These are phyloP conservation scores for Raphanus sativus DNA, from an alignment of 345 rosid genomes.

Conservation along the genomic window DNA sequence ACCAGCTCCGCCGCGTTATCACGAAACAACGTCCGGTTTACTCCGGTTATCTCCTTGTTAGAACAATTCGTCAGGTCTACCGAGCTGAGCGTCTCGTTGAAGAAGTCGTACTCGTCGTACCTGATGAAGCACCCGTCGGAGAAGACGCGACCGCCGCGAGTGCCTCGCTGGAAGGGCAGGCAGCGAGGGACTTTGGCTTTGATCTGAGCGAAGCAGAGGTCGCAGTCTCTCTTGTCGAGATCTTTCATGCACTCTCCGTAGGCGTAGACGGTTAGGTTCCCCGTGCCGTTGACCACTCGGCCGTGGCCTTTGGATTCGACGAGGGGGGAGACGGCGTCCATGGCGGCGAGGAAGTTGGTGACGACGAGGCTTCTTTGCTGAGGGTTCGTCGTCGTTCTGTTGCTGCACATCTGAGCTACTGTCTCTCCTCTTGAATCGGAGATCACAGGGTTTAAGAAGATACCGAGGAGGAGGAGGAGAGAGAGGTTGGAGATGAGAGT, in stretches of 20 bases:
- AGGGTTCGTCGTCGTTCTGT: conserved; percentile 47
- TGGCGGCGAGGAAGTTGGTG: conserved; percentile 51
- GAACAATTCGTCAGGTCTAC: conserved; percentile 52
- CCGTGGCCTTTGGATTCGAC: conserved; percentile 46
- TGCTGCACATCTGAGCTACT: conserved; percentile 59
- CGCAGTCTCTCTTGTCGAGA: conserved; percentile 63
- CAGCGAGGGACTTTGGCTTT: conserved; percentile 71
- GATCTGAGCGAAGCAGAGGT: conserved; percentile 76
- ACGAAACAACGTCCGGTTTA: conserved; percentile 52
- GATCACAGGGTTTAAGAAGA: conserved; percentile 34
- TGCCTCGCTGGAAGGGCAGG: conserved; percentile 63
- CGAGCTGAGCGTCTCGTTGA: conserved; percentile 47
- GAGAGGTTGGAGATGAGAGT: conserved; percentile 3
- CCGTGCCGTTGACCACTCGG: conserved; percentile 45
- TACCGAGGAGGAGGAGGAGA: conserved; percentile 22
- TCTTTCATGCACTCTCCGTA: conserved; percentile 86
- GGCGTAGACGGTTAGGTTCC: conserved; percentile 56
- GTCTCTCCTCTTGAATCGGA: conserved; percentile 76
- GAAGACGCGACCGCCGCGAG: conserved; percentile 72
- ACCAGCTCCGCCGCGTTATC: conserved; percentile 50
- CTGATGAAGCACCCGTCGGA: conserved; percentile 75
- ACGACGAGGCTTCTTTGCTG: conserved; percentile 47
- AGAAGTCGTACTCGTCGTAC: conserved; percentile 73
- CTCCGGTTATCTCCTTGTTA: conserved; percentile 41
- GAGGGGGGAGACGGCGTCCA: conserved; percentile 49